Base-by-base conservation (phyloP, 2,329 filamentous ascomycete species). In the Myriosclerotinia duriaeana region DNA sequence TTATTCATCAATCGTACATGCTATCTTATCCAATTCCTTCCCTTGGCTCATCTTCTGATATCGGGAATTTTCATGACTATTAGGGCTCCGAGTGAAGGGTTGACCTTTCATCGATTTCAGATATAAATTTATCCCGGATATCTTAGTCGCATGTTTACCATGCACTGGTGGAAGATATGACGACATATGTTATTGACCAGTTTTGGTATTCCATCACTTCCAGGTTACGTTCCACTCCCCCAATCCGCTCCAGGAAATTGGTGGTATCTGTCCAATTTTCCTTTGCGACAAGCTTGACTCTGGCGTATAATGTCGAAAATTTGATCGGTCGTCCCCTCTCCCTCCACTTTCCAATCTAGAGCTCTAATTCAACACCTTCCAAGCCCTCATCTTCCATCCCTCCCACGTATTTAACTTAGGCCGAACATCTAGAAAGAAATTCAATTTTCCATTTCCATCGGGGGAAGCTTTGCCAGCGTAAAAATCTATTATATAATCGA, bases 401-500 rank as follows among this genome's bases (percentile, higher is more conserved):
- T 90, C 87, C 82, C 84, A 87, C 1, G 82, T 85, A 74, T 89
- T 89, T 70, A 90, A 75, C 79, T 90, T 90, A 0, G 88, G 88
- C 73, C 87, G 79, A 53, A 90, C 87, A 72, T 90, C 86, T 20
- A 90, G 78, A 72, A 88, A 89, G 75, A 90, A 90, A 70, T 86
- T 89, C 52, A 83, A 67, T 74, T 80, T 78, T 7, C 82, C 79
- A 72, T 79, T 77, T 36, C 77, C 74, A 22, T 75, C 72, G 0
- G 71, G 72, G 2, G 78, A 76, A 36, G 75, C 76, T 40, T 84
- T 81, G 0, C 95, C 95, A 6, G 92, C 88, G 76, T 99, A 99
- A 74, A 99, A 99, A 79, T 99, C 95, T 78, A 99, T 99, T 50
- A 99, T 90, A 77, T 99, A 99, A 74, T 98, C 95, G 59, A 99